Evolutionary conservation across 495 filamentous ascomycete genomes (phyloP), one percentile per base, ranked within the genome.

Genomic region (Aspergillus wentii): DNA sequence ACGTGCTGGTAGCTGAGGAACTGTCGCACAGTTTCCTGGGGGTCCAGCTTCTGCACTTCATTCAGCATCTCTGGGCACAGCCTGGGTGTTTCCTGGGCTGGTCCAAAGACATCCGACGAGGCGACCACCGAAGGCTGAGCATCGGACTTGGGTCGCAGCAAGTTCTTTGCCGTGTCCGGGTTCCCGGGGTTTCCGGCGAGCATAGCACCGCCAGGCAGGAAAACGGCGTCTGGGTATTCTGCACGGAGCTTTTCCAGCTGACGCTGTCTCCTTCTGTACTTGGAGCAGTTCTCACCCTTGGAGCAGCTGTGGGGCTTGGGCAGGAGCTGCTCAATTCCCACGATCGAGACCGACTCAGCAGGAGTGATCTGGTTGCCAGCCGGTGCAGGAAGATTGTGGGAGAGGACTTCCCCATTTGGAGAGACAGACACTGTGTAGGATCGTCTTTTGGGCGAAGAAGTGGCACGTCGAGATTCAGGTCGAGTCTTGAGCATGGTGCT

Each of bases 201-300:
- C 44, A 79, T 67, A 26, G 75, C 75, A 34, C 77, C 78, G 29
- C 69, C 66, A 35, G 32, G 40, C 4, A 40, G 18, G 10, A 31
- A 14, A 14, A 70, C 51, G 27, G 70, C 69, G 47, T 81, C 73
- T 8, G 86, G 83, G 52, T 85, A 79, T 39, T 87, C 80, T 44
- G 77, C 71, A 47, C 80, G 76, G 50, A 90, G 76, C 20, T 67
- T 66, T 19, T 76, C 75, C 34, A 87, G 69, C 64, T 83, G 68
- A 22, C 76, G 70, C 52, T 92, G 79, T 44, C 87, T 79, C 50
- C 78, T 83, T 56, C 72, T 76, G 66, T 69, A 90, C 59, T 91
- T 95, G 14, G 74, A 68, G 58, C 92, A 98, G 34, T 83, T 80
- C 46, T 94, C 89, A 25, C 91, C 92, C 59, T 95, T 96, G 25